Evolutionary conservation across 1,284 basidiomycete species (phyloP).

Genomic region (Cerrena zonata): DNA sequence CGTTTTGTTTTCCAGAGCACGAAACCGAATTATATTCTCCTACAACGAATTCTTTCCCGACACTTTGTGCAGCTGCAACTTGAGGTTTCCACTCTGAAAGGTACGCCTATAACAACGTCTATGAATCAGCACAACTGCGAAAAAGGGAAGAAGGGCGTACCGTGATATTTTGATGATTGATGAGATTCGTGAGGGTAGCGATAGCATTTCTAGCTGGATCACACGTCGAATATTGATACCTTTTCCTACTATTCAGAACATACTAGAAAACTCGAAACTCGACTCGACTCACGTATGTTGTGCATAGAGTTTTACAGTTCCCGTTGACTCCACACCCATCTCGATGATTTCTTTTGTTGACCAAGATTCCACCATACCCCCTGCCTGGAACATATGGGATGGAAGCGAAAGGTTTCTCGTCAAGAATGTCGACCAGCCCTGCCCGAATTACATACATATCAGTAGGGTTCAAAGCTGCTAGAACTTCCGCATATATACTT

Average conservation of each 20-base stretch:
- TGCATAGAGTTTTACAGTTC: constrained; percentile 25
- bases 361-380: constrained; percentile 25
- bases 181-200: constrained; percentile 28
- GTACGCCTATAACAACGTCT: constrained; percentile 23
- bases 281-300: constrained; percentile 27
- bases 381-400: constrained; percentile 28
- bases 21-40: constrained; percentile 33
- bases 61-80: constrained; percentile 27
- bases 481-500: constrained; percentile 2
- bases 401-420: constrained; percentile 25
- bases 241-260: too few relatives aligned
- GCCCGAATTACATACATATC: not conserved
- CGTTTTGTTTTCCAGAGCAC: constrained; percentile 34
- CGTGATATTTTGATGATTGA: constrained; percentile 33
- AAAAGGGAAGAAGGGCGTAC: constrained; percentile 12
- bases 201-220: constrained; percentile 30
- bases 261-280: not conserved
- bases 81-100: constrained; percentile 34
- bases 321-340: constrained; percentile 27
- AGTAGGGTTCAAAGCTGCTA: not conserved
- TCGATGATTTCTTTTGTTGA: constrained; percentile 28
- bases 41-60: constrained; percentile 30
- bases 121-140: not conserved
- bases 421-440: constrained; percentile 30
- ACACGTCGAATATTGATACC: constrained; percentile 36